A percentile compares a stretch with the other conserved stretches of the same genome.
Evolutionary conservation across 331 rosid genomes (phyloP).

Genomic region (Quercus phellos): DNA sequence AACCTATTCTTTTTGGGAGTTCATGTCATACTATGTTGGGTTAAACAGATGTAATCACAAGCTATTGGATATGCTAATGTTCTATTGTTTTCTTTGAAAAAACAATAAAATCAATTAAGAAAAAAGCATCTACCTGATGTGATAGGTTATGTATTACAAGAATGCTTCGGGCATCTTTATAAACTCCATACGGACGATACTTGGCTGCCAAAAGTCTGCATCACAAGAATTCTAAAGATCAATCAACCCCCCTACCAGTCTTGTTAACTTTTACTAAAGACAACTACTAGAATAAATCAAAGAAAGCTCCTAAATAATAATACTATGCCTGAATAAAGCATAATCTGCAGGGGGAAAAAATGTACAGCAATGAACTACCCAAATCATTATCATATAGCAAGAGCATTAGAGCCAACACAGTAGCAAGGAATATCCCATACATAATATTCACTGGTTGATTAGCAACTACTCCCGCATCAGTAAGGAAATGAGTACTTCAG

Average conservation of each 20-base stretch:
- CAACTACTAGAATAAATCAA: constrained; percentile 7
- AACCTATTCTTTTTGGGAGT: neutral
- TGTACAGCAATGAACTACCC: neutral
- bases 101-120: neutral
- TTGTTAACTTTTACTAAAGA: constrained; percentile 15
- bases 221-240: constrained; percentile 17
- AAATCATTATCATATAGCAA: constrained; percentile 10
- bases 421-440: neutral
- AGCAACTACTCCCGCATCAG: neutral
- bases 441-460: neutral
- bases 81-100: neutral
- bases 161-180: constrained; percentile 78
- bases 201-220: constrained; percentile 82
- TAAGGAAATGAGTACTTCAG: neutral
- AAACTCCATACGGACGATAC: constrained; percentile 75
- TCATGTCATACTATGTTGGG: neutral
- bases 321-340: constrained; percentile 4
- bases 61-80: neutral
- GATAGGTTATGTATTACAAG: constrained; percentile 82
- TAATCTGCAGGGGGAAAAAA: neutral
- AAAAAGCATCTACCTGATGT: constrained; percentile 57
- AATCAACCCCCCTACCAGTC: neutral
- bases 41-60: neutral
- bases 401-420: neutral
- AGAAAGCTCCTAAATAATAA: constrained; percentile 2